phyloP scores from a whole-genome alignment of 441 rosid genomes.

The Jatropha podagrica region DNA sequence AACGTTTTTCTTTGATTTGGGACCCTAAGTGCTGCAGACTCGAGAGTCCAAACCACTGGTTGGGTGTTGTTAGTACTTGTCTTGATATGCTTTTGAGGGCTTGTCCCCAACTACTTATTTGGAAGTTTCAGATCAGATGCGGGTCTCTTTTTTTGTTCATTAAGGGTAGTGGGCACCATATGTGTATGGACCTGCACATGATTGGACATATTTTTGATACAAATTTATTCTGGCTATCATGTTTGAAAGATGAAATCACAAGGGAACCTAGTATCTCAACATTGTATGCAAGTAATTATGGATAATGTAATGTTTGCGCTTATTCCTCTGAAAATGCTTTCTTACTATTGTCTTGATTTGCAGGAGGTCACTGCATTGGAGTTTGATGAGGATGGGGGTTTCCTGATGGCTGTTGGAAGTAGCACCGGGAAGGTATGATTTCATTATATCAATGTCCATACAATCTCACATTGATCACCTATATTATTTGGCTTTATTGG shows the following conservation, averaged over 20 bases:
- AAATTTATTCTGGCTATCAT: background rate
- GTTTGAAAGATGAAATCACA: background rate
- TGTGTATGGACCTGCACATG: background rate
- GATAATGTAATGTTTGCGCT: too few species aligned
- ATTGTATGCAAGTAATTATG: background rate
- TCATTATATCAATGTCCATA: background rate
- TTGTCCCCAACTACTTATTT: background rate
- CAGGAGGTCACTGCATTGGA: slow-evolving; percentile 89
- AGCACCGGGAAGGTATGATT: slow-evolving; percentile 76
- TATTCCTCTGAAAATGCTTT: slow-evolving; percentile 15
- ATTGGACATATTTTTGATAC: background rate
- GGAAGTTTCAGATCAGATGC: background rate
- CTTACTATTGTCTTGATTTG: slow-evolving; percentile 23
- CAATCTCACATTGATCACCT: background rate
- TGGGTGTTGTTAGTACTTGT: background rate
- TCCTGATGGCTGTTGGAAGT: slow-evolving; percentile 84
- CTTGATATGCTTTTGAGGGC: background rate
- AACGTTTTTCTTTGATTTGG: background rate
- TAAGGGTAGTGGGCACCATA: background rate
- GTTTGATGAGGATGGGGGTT: slow-evolving; percentile 76
- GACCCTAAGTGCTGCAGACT: background rate
- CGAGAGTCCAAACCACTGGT: background rate
- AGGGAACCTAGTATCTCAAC: background rate
- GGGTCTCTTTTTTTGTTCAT: slow-evolving; percentile 9
- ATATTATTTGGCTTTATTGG: slow-evolving; percentile 1